Base-by-base conservation (phyloP, 2,329 filamentous ascomycete genomes). In the Tolypocladium tropicale region DNA sequence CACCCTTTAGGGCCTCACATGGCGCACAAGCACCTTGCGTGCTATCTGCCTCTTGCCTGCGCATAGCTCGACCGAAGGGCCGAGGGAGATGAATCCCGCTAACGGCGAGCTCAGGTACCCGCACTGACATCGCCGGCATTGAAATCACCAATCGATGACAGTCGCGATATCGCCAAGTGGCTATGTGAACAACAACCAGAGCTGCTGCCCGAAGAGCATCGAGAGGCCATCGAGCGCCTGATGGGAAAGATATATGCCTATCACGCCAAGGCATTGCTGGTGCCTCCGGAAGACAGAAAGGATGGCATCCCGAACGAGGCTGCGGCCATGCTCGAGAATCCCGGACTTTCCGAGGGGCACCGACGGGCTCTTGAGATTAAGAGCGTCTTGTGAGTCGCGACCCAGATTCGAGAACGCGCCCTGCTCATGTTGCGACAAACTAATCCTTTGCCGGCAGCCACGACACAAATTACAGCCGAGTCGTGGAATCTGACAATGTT, bases 281-380 rank as follows among this genome's bases (percentile, higher is more conserved):
- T 63, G 21, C 56, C 62, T 9, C 56, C 63, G 2, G 62, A 66
- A 28, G 59, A 63, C 11, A 58, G 59, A 33, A 61, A 60, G 7
- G 59, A 65, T 33, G 66, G 67, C 3, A 56, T 68, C 12, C 62
- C 64, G 1, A 68, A 68, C 41, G 52, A 61, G 23, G 67, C 67
- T 6, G 67, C 66, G 1, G 66, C 64, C 11, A 59, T 65, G 52
- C 63, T 69, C 2, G 67, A 68, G 56, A 61, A 58, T 18, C 58
- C 59, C 6, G 60, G 61, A 18, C 58, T 69, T 7, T 62, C 64
- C 9, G 62, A 63, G 36, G 52, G 53, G 11, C 61, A 68, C 49
- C 67, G 67, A 2, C 62, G 67, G 37, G 63, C 63, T 2, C 60
- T 69, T 5, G 67, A 69, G 58, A 64, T 68, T 32, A 67, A 67